Evolutionary conservation across 2,329 filamentous ascomycete genomes (phyloP), one percentile per base, ranked within the genome.

Genomic region (Trichoderma guizhouense): DNA sequence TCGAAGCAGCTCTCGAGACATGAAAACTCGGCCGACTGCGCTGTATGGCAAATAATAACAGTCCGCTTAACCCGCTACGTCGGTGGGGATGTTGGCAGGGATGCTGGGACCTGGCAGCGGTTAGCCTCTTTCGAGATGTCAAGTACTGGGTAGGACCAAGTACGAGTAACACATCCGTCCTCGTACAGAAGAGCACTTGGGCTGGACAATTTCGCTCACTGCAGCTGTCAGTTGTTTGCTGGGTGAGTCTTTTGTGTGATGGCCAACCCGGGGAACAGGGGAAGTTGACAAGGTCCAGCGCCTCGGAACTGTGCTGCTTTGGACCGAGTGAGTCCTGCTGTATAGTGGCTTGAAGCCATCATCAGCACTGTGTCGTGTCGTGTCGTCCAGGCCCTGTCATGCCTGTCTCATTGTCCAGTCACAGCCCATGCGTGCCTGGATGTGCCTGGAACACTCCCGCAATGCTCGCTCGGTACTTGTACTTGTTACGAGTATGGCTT

Each of bases 41-140:
- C 43, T 55, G 61, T 14, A 32, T 62, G 64, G 64, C 70, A 72
- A 63, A 68, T 57, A 55, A 63, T 30, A 68, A 57, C 21, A 65
- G 47, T 28, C 70, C 70, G 55, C 60, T 66, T 55, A 67, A 36
- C 53, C 70, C 57, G 53, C 70, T 34, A 43, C 14, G 15, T 26
- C 55, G 57, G 64, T 62, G 70, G 70, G 24, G 70, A 68, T 21
- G 14, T 24, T 7, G 43, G 57, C 70, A 72, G 36, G 69, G 69
- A 58, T 57, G n/a, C 60, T 68, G 64, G 64, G 70, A 57, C 70
- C 70, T 72, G 70, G 70, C 70, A 72, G 70, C 64, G 70, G 70
- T 62, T 72, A 68, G 63, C 70, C 39, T 26, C 70, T 58, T 58
- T 68, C 47, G 57, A 72, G 43, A 47, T 47, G 32, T 14, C 34